Evolutionary conservation across 192 early-diverging fungal species (phyloP), one percentile per base, ranked within the genome.

Genomic region (Spizellomyces sp.): DNA sequence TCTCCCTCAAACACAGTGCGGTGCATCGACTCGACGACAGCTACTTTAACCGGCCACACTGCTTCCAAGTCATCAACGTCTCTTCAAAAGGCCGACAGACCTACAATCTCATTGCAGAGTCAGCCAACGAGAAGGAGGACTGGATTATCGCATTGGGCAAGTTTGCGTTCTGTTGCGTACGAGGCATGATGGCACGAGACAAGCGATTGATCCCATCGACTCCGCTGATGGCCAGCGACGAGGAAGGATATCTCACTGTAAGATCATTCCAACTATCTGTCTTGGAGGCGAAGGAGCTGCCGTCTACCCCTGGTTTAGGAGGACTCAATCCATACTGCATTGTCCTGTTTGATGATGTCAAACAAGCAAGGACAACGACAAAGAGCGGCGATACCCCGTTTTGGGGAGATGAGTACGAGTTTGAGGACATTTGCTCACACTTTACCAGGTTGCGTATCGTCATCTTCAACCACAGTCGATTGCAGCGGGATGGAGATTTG

Each of bases 341-440:
- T 9, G 70, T 82, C 22, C 54, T 80, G 69, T 65, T 84, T 48
- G 80, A 80, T 27, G 82, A 82, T 56, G 58, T 82, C 46, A 82
- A 79, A 48, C 75, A 81, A 42, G 79, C 80, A 5, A 63, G 70
- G 15, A 80, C 77, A 5, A 71, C 72, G 46, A 69, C 70, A n/a
- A 82, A 81, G 60, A 42, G 12, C 41, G 77, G 73, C 1, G 76
- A 79, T 9, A 46, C 70, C 41, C 79, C 80, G 44, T 82, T 84
- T 72, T 84, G 82, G 82, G 79, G 80, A 42, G 82, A 84, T 44
- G 71, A 71, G 6, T 84, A 79, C 48, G 55, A 69, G 41, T 74
- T 78, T 62, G 71, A 60, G 43, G 73, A 78, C 19, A 59, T 84
- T 17, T 74, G 74, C 46, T 73, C 75, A n/a, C 76, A 82, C 61